These are phyloP conservation scores for Leishmania aethiopica DNA, from an alignment of 208 protist species.

Conservation along the genomic window DNA sequence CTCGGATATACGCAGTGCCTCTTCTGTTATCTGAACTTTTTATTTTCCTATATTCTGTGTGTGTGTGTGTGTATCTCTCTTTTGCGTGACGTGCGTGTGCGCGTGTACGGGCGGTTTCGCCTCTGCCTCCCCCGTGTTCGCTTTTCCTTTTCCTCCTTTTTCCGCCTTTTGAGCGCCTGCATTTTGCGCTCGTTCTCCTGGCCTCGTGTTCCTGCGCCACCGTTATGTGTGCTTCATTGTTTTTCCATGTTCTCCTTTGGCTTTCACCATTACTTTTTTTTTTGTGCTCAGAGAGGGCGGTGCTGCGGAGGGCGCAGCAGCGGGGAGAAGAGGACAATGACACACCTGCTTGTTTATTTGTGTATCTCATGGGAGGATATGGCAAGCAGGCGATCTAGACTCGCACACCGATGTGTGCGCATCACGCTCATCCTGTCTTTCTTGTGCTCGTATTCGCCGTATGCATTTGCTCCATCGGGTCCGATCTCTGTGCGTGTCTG, in stretches of 20 bases:
- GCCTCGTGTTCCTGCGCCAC: background rate
- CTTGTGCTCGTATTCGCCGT: background rate
- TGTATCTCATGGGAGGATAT: background rate
- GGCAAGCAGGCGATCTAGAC: background rate
- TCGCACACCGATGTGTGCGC: background rate
- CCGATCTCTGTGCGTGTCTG: background rate
- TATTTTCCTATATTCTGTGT: background rate
- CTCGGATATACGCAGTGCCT: background rate
- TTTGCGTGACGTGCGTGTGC: background rate
- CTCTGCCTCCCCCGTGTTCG: background rate
- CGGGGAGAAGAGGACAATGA: background rate
- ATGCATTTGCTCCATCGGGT: background rate
- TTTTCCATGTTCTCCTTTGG: background rate
- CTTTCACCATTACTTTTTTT: background rate
- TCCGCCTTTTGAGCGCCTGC: background rate
- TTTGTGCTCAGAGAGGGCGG: background rate
- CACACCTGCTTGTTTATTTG: background rate
- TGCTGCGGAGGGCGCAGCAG: background rate
- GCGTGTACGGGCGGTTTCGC: background rate
- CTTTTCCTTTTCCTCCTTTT: background rate
- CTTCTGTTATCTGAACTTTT: background rate
- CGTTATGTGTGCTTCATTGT: background rate
- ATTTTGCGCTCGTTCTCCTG: background rate
- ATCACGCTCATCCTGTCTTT: background rate
- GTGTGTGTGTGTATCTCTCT: background rate